Evolutionary conservation across 768 basidiomycete genomes (phyloP).

Genomic region (Macrocybe gigantea): DNA sequence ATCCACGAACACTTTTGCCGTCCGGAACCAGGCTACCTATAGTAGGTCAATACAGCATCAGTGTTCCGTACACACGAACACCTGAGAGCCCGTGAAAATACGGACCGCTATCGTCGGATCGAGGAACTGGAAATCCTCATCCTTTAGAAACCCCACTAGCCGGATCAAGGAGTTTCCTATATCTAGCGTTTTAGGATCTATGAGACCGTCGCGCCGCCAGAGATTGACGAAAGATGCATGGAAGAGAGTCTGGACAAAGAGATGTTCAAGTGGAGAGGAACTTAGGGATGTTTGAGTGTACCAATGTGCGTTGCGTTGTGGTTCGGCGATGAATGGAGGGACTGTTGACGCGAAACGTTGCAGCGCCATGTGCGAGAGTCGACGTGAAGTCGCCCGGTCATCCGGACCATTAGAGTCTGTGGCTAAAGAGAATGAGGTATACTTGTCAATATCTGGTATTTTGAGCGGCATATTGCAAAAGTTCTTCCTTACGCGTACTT

Average conservation of each 20-base stretch:
- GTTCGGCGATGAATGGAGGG: conserved; percentile 3
- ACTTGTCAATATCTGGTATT: too few relatives aligned
- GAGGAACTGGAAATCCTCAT: conserved; percentile 45
- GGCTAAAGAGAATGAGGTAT: conserved; percentile 23
- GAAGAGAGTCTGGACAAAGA: conserved; percentile 37
- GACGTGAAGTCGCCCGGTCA: conserved; percentile 27
- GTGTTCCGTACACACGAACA: not conserved
- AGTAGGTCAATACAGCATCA: not conserved
- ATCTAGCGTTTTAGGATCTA: conserved; percentile 34
- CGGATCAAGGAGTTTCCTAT: conserved; percentile 37
- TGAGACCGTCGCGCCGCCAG: conserved; percentile 28
- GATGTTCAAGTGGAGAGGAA: conserved; percentile 3
- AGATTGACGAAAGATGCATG: conserved; percentile 48
- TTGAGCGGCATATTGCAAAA: conserved; percentile 5
- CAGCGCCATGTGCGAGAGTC: conserved; percentile 27
- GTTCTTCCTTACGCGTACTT: conserved; percentile 25
- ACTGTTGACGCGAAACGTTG: conserved; percentile 35
- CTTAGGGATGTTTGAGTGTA: too few relatives aligned
- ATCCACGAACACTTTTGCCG: conserved; percentile 14
- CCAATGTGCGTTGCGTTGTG: too few relatives aligned
- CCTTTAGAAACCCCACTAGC: conserved; percentile 40
- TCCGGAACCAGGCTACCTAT: conserved; percentile 14
- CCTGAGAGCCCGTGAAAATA: conserved; percentile 3
- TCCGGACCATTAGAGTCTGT: conserved; percentile 21
- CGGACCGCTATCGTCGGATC: conserved; percentile 51